Base-by-base conservation (phyloP, 2,329 filamentous ascomycete species). In the Botrytis fabae region DNA sequence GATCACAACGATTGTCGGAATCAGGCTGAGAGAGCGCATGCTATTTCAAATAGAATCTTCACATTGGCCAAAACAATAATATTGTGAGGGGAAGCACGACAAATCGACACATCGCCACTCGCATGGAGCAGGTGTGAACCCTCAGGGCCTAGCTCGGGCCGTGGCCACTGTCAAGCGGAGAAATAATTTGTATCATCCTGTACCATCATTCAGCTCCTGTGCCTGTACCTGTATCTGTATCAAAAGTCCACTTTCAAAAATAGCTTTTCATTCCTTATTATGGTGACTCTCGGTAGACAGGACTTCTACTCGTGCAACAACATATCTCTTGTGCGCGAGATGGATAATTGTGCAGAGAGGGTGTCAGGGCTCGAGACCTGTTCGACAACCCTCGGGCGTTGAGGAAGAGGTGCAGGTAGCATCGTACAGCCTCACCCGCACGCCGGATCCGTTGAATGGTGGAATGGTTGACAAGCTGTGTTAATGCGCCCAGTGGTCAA, bases 71-170 rank as follows among this genome's bases (percentile, higher is more conserved):
- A 66, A 22, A 66, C 63, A 51, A 5, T 14, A 48, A 48, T 35
- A 6, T 35, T 3, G n/a, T 65, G 62, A 65, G 62, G 62, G 28
- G 62, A 65, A 46, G 32, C 8, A 40, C 35, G 35, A 22, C 32
- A 14, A 51, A 51, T 51, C 57, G 32, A 38, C 28, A 25, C 28
- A 7, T 60, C 61, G 18, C 28, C 9, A 46, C n/a, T 64, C 62
- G 46, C 62, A 65, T 65, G 63, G 44, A 51, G 63, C 32, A 35
- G 44, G 10, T 51, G 32, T 51, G 32, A 51, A 66, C 63, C 63
- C 44, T 51, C 28, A 66, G 35, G 64, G 64, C 25, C 48, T 42
- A 68, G 64, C 48, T 68, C 64, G 35, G 64, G 64, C 64, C 46
- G 48, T 40, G 64, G 16, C 25, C 32, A 54, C 35, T 68, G 16